phyloP scores from a whole-genome alignment of 2,329 filamentous ascomycete species.

The Aureobasidium sp. region DNA sequence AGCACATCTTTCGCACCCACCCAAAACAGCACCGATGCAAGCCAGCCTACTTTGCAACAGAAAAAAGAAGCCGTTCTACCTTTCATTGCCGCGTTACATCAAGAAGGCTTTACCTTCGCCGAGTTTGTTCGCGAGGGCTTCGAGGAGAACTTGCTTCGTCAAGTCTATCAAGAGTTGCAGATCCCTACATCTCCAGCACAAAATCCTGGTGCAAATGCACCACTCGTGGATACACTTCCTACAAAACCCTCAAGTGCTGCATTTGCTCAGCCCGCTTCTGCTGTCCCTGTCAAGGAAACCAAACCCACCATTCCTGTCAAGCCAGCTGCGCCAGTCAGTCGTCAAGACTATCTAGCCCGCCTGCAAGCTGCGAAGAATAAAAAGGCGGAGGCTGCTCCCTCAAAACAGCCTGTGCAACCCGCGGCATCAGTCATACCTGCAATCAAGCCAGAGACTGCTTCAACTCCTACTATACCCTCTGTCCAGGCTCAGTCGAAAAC shows the following conservation, averaged over 20 bases:
- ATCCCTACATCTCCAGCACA: conserved; percentile 20
- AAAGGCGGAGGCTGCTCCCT: conserved; percentile 34
- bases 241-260: neutral
- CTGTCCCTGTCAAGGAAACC: neutral
- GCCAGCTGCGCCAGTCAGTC: conserved; percentile 41
- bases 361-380: conserved; percentile 66
- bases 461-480: neutral
- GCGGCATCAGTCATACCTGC: neutral
- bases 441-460: neutral
- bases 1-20: neutral
- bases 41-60: neutral
- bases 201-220: neutral
- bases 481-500: neutral
- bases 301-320: conserved; percentile 17
- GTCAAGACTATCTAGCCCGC: conserved; percentile 70
- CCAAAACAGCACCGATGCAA: neutral
- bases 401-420: neutral
- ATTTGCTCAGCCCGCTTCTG: conserved; percentile 1
- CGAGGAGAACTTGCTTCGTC: conserved; percentile 53
- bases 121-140: conserved; percentile 69
- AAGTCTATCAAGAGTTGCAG: conserved; percentile 62
- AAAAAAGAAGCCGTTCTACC: conserved; percentile 13
- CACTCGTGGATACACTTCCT: neutral
- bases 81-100: conserved; percentile 32
- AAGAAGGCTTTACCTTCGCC: conserved; percentile 63